Conservation (phyloP, 2,329 filamentous ascomycete genomes). For the Cytospora leucostoma region DNA sequence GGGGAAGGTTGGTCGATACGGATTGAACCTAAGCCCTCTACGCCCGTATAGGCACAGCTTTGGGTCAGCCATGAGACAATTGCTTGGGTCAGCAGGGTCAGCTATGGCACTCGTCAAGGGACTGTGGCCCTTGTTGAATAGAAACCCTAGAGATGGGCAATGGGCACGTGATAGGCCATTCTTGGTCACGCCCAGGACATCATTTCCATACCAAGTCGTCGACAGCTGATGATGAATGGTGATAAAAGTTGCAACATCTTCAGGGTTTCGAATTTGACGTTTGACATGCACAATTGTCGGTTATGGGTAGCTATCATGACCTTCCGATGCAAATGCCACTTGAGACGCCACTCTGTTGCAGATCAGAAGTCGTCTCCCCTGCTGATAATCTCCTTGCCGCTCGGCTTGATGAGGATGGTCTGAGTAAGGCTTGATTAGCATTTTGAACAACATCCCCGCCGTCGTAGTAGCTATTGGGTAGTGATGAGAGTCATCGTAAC, state of each 20-base stretch:
- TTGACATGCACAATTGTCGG: background rate
- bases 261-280: background rate
- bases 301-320: slow-evolving; percentile 7
- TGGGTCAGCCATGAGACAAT: background rate
- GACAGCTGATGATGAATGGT: background rate
- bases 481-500: slow-evolving; percentile 38
- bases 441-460: slow-evolving; percentile 14
- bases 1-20: background rate
- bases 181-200: background rate
- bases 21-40: background rate
- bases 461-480: background rate
- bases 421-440: slow-evolving; percentile 37
- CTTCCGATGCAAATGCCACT: background rate
- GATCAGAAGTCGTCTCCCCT: slow-evolving; percentile 79
- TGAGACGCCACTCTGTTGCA: background rate
- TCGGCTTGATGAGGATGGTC: slow-evolving; percentile 77
- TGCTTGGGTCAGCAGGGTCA: background rate
- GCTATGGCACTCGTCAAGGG: background rate
- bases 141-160: background rate
- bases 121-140: no score
- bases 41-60: background rate
- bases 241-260: background rate
- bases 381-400: slow-evolving; percentile 84
- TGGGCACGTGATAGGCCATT: background rate
- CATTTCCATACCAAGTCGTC: background rate